Evolutionary conservation across 1,284 basidiomycete genomes (phyloP).

Genomic region (Cutaneotrichosporon mucoides): DNA sequence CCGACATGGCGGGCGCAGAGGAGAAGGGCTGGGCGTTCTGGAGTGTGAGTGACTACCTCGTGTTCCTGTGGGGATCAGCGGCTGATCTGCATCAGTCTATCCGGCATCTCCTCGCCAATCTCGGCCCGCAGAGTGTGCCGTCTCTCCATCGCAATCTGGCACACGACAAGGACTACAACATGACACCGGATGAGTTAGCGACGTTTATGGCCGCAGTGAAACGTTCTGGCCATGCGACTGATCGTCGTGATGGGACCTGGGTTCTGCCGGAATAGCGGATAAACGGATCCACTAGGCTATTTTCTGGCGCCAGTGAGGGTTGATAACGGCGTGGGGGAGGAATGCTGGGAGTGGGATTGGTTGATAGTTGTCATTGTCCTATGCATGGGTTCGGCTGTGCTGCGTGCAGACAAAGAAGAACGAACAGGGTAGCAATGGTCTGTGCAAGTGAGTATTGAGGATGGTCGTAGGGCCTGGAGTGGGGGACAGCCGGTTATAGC

Average conservation of each 20-base stretch:
- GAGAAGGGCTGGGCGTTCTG: constrained; percentile 57
- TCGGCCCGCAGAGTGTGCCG: constrained; percentile 66
- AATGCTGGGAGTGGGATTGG: too few relatives aligned
- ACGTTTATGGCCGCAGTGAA: constrained; percentile 72
- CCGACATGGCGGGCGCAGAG: too few relatives aligned
- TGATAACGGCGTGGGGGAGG: background rate
- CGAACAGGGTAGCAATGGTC: too few relatives aligned
- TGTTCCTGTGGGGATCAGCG: too few relatives aligned
- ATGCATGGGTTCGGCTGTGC: too few relatives aligned
- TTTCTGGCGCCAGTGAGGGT: too few relatives aligned
- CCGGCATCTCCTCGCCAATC: constrained; percentile 71
- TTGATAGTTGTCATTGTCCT: too few relatives aligned
- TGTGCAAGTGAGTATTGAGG: too few relatives aligned
- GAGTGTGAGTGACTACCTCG: constrained; percentile 55
- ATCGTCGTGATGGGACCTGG: constrained; percentile 62
- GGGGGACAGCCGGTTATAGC: too few relatives aligned
- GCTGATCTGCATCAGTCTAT: background rate
- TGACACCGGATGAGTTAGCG: constrained; percentile 67
- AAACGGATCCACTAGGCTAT: background rate
- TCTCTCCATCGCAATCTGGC: constrained; percentile 76
- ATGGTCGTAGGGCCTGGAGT: too few relatives aligned
- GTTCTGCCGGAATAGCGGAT: constrained; percentile 25
- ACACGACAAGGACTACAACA: constrained; percentile 72
- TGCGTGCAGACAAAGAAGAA: too few relatives aligned
- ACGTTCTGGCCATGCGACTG: constrained; percentile 66